Base-by-base conservation (phyloP, 1,284 basidiomycete genomes). In the Stereum hirsutum region DNA sequence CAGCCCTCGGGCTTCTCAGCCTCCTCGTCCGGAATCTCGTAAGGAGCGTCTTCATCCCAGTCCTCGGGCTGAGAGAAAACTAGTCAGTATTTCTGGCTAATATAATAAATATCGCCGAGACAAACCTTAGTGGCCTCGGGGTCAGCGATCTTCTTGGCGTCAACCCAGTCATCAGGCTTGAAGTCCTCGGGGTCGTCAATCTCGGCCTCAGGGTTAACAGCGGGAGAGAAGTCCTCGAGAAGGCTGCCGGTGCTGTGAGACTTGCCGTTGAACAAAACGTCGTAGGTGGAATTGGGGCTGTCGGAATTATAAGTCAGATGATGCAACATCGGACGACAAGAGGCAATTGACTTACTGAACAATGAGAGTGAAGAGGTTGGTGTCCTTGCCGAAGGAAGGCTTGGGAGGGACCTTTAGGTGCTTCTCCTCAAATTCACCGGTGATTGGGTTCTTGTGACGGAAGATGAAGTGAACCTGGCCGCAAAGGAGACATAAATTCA, bases 391-490 rank as follows among this genome's bases (percentile, higher is more conserved):
- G 58, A 95, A 89, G 52, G 79, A 72, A 48, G 95, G 94, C 51
- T 77, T 76, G 47, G 93, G 93, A 49, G 93, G 75, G 48, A 75
- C 61, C 50, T 72, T 80, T 50, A 98, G 80, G 67, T 99, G 96
- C 70, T 99, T 98, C 81, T 99, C 96, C 68, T 98, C 95, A 54
- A 77, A 81, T 61, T 93, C 89, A 55, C 89, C 89, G 38, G 86
- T 89, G 52, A 85, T 71, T 33, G 93, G 93, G 74, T 82, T 94
- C 71, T 86, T 83, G 76, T 96, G 86, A 57, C 92, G 88, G 88
- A 97, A 95, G 68, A 97, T 97, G 66, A 97, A 96, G 74, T 97
- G 93, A 45, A 95, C 72, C 87, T 89, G 55, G 1, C n/a, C n/a
- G n/a, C 23, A 33, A 42, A 33, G 30, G 33, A 44, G 38, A 36